Base-by-base conservation (phyloP, 2,329 filamentous ascomycete genomes). In the Nectriaceae sp. region DNA sequence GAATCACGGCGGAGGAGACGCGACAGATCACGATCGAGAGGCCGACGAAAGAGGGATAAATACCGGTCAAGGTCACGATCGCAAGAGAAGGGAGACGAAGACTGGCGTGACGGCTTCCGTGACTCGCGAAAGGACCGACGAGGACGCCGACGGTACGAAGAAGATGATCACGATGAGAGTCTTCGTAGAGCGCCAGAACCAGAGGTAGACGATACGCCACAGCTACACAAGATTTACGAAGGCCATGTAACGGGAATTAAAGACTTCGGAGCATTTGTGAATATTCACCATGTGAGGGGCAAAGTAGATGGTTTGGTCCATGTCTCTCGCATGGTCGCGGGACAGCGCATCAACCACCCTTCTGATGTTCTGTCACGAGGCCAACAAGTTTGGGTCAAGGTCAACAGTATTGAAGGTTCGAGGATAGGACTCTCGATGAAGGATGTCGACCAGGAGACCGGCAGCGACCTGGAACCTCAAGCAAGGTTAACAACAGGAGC, bases 231-330 rank as follows among this genome's bases (percentile, higher is more conserved):
- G 66, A 74, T 97, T 2, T 99, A 99, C 63, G 82, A 90, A 54
- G 94, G 94, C 2, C 85, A 87, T 62, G 89, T 97, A 13, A 97
- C 90, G 0, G 91, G 92, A 0, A 78, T 99, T 45, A 97, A 97
- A 63, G 90, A 97, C 53, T 99, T 97, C 70, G 94, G 94, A 11
- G 91, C 86, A 1, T 99, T 99, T 69, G 91, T 97, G 49, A 96
- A 95, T 59, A 68, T 99, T n/a, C 82, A 87, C 57, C 88, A 91
- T 16, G 87, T 99, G 1, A 85, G 80, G 60, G 93, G 92, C 40
- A 95, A 91, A 68, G 88, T 95, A 1, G 92, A 97, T 65, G 94
- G 94, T 0, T 76, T 99, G 55, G 93, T 99, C 1, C 94, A 99
- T 65, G 85, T 99, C 21, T 97, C 93, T 20, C 89, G 90, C 19